Evolutionary conservation across 2,329 filamentous ascomycete species (phyloP).

Genomic region (Ascochyta viciae-villosae): DNA sequence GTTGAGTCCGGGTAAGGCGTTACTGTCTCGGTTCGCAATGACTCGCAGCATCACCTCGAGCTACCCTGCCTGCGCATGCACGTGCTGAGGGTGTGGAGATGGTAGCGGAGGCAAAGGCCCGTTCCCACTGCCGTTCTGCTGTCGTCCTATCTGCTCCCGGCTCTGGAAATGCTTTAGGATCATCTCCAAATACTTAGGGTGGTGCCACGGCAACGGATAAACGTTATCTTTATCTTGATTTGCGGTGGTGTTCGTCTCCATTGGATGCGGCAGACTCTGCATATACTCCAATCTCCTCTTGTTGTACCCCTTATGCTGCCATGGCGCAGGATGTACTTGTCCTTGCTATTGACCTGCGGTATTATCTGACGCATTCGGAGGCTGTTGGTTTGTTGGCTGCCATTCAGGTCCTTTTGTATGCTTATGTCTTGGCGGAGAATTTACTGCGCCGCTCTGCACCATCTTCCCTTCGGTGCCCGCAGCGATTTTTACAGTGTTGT

Average conservation of each 20-base stretch:
- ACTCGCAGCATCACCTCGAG: background rate
- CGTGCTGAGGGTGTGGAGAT: background rate
- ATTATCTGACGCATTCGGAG: background rate
- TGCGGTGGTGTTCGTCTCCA: too few species aligned
- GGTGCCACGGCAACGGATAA: too few species aligned
- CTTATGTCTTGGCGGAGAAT: conserved; percentile 30
- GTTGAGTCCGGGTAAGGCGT: too few species aligned
- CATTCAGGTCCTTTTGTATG: background rate
- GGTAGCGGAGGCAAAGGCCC: background rate
- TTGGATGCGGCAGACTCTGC: too few species aligned
- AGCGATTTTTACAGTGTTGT: conserved; percentile 42
- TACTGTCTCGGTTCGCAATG: conserved; percentile 11
- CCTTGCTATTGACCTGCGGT: background rate
- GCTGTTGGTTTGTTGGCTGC: background rate
- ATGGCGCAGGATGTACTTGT: background rate
- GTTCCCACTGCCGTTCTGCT: background rate
- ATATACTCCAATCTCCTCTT: background rate
- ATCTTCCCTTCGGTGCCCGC: conserved; percentile 44
- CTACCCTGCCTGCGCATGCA: background rate
- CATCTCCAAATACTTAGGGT: too few species aligned
- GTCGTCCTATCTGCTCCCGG: background rate
- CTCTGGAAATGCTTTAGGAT: background rate
- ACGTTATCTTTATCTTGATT: too few species aligned
- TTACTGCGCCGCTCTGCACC: conserved; percentile 37
- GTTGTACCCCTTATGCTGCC: background rate